Evolutionary conservation across 495 filamentous ascomycete genomes (phyloP), one percentile per base, ranked within the genome.

Genomic region (Talaromyces nanjingensis): DNA sequence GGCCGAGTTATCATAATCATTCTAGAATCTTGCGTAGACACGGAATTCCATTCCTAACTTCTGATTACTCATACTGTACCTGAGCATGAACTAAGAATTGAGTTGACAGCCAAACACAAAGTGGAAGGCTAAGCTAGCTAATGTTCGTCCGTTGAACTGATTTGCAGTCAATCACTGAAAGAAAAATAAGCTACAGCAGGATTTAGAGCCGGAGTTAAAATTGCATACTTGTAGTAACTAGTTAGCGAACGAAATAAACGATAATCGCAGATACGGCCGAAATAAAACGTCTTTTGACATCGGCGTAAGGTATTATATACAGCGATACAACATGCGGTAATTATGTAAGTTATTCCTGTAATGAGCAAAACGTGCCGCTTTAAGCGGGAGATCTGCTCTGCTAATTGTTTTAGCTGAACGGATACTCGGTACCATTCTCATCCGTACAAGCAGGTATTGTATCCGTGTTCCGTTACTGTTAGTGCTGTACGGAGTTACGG

Each of bases 351-450:
- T 9, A 27, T 54, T 29, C 6, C 25, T 34, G 56, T 59, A 60
- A 25, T 42, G 12, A 12, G 29, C 31, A 16, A 25, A 60, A 56
- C 53, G 53, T 56, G 57, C 57, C 34, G 57, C 57, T 60, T 42
- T 60, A 60, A 60, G 57, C 57, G 57, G 57, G 57, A 42, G 57
- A 60, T 60, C 57, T 60, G n/a, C 57, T 22, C 57, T 14, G 34
- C 57, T 37, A 42, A 14, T n/a, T 22, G 31, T 39, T 14, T 25
- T 52, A 18, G 47, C 16, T n/a, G 18, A 6, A 27, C 27, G 53
- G 53, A 14, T 29, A 56, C 53, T 56, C 53, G 53, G 53, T 25
- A 16, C 53, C 11, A 27, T 56, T 60, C 22, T 60, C 31, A 42
- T 60, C 57, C 57, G 57, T 29, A 56, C 53, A 3, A 11, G 27